Evolutionary conservation across 495 filamentous ascomycete genomes (phyloP).

Genomic region (Pyronema domesticum): DNA sequence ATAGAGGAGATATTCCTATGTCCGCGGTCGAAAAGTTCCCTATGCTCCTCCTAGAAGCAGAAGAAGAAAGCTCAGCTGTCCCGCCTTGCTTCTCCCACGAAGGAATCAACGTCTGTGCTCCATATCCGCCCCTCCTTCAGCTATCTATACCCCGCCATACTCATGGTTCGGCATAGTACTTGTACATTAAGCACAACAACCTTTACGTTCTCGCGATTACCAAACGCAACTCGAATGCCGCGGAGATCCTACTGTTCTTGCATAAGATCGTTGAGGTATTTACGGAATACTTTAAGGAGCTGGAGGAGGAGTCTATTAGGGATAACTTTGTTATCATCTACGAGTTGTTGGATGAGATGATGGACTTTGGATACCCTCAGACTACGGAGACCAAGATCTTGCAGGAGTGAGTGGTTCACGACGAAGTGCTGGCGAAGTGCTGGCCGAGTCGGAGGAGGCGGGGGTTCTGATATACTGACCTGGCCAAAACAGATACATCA

Average conservation of each 20-base stretch:
- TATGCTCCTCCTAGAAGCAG: constrained; percentile 87
- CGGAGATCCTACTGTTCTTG: constrained; percentile 94
- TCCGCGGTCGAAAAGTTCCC: constrained; percentile 98
- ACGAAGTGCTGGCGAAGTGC: not conserved
- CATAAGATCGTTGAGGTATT: constrained; percentile 98
- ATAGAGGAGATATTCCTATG: constrained; percentile 98
- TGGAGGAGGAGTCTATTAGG: constrained; percentile 97
- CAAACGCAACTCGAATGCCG: constrained; percentile 96
- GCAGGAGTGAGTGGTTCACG: constrained; percentile 47
- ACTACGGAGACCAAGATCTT: constrained; percentile 98
- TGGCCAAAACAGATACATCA: constrained; percentile 55
- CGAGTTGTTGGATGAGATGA: constrained; percentile 98
- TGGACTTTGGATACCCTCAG: constrained; percentile 99
- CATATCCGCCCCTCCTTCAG: constrained; percentile 1
- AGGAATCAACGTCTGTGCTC: constrained; percentile 72
- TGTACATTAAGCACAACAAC: constrained; percentile 99
- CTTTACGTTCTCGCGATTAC: constrained; percentile 96
- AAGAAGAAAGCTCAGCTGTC: constrained; percentile 96
- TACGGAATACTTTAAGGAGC: constrained; percentile 98
- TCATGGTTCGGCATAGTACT: constrained; percentile 44
- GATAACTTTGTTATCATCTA: constrained; percentile 99
- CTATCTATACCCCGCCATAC: not conserved
- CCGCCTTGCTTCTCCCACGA: constrained; percentile 97
- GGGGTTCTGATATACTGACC: constrained; percentile 1
- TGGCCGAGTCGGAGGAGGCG: not conserved